Evolutionary conservation across 192 early-diverging fungal genomes (phyloP).

Genomic region (Gryganskiella cystojenkinii): DNA sequence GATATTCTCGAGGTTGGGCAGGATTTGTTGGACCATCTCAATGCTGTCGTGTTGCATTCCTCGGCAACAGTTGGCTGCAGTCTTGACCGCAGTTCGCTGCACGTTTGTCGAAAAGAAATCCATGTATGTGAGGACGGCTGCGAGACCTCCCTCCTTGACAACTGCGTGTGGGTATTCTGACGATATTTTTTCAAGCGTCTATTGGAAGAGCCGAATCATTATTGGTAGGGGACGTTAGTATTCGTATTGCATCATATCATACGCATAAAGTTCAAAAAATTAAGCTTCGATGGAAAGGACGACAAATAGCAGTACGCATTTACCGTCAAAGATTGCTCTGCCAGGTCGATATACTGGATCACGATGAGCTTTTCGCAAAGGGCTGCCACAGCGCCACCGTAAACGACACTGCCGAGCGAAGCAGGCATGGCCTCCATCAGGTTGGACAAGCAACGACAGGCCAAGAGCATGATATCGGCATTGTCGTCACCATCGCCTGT

Average conservation of each 20-base stretch:
- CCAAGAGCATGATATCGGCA: constrained; percentile 87
- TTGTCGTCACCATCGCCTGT: constrained; percentile 57
- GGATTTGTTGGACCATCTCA: constrained; percentile 68
- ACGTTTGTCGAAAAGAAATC: constrained; percentile 92
- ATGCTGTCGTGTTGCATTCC: constrained; percentile 65
- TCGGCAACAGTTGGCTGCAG: constrained; percentile 75
- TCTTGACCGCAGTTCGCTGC: constrained; percentile 83
- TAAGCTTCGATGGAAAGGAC: too few relatives aligned
- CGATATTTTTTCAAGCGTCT: constrained; percentile 81
- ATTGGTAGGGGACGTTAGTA: too few relatives aligned
- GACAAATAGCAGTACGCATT: too few relatives aligned
- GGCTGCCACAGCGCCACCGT: constrained; percentile 73
- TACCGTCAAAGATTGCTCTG: constrained; percentile 85
- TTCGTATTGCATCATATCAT: too few relatives aligned
- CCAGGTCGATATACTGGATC: constrained; percentile 94
- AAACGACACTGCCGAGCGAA: constrained; percentile 68
- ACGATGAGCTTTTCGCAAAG: constrained; percentile 82
- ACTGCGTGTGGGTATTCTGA: constrained; percentile 77
- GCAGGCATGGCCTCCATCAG: constrained; percentile 89
- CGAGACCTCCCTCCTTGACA: constrained; percentile 77
- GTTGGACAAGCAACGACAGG: constrained; percentile 91
- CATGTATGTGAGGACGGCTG: constrained; percentile 82
- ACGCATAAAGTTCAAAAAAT: too few relatives aligned
- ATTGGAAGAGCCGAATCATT: background rate
- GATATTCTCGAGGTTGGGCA: constrained; percentile 78